Conservation (phyloP, 2,329 filamentous ascomycete genomes). For the Cladosporium cucumerinum region DNA sequence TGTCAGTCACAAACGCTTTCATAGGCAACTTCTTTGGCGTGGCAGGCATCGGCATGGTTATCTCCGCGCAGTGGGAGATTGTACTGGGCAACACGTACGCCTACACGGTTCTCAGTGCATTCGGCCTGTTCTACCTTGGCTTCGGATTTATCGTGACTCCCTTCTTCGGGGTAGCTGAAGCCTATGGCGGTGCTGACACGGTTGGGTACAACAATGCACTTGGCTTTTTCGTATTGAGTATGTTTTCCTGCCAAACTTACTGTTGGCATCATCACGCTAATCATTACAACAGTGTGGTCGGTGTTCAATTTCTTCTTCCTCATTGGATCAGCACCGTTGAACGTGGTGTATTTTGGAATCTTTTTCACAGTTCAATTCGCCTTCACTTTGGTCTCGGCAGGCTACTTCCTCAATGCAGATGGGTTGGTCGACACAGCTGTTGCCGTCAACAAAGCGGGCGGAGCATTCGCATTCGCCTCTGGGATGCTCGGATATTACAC, state of each 20-base stretch:
- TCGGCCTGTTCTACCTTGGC: constrained; percentile 53
- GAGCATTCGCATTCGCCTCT: constrained; percentile 47
- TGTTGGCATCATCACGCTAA: neutral
- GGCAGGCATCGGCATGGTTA: constrained; percentile 50
- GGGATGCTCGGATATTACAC: constrained; percentile 49
- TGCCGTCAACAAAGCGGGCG: constrained; percentile 44
- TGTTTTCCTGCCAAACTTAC: constrained; percentile 19
- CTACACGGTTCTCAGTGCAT: constrained; percentile 54
- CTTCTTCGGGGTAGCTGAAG: constrained; percentile 43
- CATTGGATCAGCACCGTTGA: constrained; percentile 45
- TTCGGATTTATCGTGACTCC: constrained; percentile 50
- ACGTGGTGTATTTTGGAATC: constrained; percentile 49
- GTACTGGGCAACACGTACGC: constrained; percentile 50
- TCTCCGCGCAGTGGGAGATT: constrained; percentile 57
- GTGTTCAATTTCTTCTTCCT: constrained; percentile 48
- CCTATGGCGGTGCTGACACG: constrained; percentile 43
- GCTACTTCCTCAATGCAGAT: constrained; percentile 48
- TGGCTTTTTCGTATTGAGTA: constrained; percentile 49
- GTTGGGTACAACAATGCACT: constrained; percentile 49
- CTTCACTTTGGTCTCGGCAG: constrained; percentile 44
- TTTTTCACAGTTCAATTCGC: constrained; percentile 48
- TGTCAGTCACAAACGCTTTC: constrained; percentile 51
- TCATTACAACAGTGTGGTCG: constrained; percentile 40
- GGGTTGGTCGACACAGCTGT: constrained; percentile 35
- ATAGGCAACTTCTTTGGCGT: constrained; percentile 56